Conservation (phyloP, 2,329 filamentous ascomycete species). For the Alternaria angustiovoidea region DNA sequence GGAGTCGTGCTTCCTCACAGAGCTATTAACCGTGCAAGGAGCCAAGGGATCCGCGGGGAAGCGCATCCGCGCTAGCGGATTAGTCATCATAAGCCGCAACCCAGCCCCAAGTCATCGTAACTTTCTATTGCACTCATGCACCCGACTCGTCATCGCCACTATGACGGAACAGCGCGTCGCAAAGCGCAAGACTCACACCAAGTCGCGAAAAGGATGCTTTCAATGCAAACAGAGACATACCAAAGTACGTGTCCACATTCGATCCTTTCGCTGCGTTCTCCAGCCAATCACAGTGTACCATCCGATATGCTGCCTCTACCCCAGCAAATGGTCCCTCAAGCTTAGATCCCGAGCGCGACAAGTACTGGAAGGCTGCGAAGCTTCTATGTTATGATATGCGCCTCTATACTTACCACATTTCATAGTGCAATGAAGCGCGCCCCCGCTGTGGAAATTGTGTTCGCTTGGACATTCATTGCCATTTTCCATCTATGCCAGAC, state of each 20-base stretch:
- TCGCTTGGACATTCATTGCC: constrained; percentile 42
- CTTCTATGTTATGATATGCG: background rate
- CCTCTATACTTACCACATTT: constrained; percentile 5
- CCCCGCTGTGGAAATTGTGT: constrained; percentile 44
- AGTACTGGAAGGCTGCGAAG: background rate
- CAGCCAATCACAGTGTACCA: constrained; percentile 16
- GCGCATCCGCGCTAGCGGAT: constrained; percentile 2
- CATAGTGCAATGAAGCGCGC: constrained; percentile 43
- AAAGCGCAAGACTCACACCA: constrained; percentile 45
- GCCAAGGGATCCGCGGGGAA: background rate
- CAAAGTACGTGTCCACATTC: constrained; percentile 33
- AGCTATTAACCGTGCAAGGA: background rate
- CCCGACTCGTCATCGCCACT: background rate
- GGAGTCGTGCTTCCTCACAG: background rate
- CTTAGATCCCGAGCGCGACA: background rate
- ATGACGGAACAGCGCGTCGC: constrained; percentile 32
- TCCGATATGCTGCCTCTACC: constrained; percentile 1
- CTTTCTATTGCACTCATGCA: constrained; percentile 3
- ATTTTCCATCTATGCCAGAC: constrained; percentile 32
- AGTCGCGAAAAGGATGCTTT: constrained; percentile 42
- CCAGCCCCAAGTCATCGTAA: background rate
- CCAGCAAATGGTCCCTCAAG: background rate
- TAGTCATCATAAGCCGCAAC: constrained; percentile 2
- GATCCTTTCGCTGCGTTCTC: background rate
- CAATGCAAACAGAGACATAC: constrained; percentile 46